These are phyloP conservation scores for Edaphochlamys debaryana DNA, from an alignment of 139 green algal genomes.

Conservation along the genomic window DNA sequence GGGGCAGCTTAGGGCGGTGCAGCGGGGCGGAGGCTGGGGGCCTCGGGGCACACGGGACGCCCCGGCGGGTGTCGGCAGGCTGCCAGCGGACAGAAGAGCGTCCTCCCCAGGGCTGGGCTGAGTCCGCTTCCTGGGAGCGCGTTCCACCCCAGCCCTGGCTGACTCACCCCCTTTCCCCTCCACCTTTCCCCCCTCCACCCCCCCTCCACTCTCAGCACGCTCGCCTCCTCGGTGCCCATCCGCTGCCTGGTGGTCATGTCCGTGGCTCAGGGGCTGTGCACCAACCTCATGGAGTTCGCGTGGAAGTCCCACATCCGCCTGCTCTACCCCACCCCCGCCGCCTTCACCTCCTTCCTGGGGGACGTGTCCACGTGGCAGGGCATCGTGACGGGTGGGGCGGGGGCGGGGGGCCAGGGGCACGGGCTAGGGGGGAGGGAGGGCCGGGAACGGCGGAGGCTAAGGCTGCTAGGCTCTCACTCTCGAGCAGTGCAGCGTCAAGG, in stretches of 20 bases:
- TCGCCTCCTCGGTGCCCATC: slow-evolving; percentile 79
- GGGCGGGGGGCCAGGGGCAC: neutral
- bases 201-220: slow-evolving; percentile 60
- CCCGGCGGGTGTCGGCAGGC: too few species aligned
- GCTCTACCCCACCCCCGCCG: slow-evolving; percentile 80
- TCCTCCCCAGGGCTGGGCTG: too few species aligned
- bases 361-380: slow-evolving; percentile 89
- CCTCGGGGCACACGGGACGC: too few species aligned
- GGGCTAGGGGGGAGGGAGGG: too few species aligned
- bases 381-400: slow-evolving; percentile 24
- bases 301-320: slow-evolving; percentile 94
- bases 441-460: too few species aligned
- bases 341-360: slow-evolving; percentile 84
- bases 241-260: slow-evolving; percentile 92
- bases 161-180: neutral
- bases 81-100: too few species aligned
- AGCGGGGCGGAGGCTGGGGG: too few species aligned
- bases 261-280: slow-evolving; percentile 86
- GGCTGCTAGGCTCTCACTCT: too few species aligned
- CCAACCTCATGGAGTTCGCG: slow-evolving; percentile 90
- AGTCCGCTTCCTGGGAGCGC: too few species aligned
- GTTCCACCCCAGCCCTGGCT: neutral
- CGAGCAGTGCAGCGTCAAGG: too few species aligned
- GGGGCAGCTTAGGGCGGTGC: too few species aligned
- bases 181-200: neutral